These are phyloP conservation scores for Barnettozyma siamensis DNA, from an alignment of 805 yeast species.

Conservation along the genomic window DNA sequence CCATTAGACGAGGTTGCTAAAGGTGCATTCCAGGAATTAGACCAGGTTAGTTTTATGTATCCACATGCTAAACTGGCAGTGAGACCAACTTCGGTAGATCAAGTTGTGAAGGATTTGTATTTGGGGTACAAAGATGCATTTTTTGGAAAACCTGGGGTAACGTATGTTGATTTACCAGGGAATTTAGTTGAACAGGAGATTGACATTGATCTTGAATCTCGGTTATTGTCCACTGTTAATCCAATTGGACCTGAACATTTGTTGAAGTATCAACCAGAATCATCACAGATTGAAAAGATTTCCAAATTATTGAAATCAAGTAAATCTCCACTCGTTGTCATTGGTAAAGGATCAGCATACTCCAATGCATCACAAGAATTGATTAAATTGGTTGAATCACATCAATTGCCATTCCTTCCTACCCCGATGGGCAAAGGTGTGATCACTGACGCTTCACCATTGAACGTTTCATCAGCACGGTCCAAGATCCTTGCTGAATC, in stretches of 20 bases:
- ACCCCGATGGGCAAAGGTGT: slow-evolving; percentile 82
- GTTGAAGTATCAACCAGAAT: slow-evolving; percentile 35
- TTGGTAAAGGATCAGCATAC: slow-evolving; percentile 65
- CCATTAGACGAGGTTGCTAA: slow-evolving; percentile 41
- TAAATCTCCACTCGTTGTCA: slow-evolving; percentile 45
- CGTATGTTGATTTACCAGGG: slow-evolving; percentile 64
- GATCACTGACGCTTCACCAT: slow-evolving; percentile 39
- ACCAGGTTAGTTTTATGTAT: slow-evolving; percentile 48
- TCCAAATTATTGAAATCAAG: slow-evolving; percentile 31
- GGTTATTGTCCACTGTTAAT: slow-evolving; percentile 4
- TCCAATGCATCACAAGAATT: slow-evolving; percentile 35
- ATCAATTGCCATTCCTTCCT: slow-evolving; percentile 53
- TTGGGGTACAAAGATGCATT: slow-evolving; percentile 41
- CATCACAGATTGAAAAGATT: slow-evolving; percentile 30
- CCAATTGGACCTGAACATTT: slow-evolving; percentile 4
- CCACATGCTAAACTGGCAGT: slow-evolving; percentile 48
- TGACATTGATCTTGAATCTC: not conserved
- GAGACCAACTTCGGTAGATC: slow-evolving; percentile 31
- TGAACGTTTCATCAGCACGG: slow-evolving; percentile 59
- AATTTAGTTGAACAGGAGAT: slow-evolving; percentile 36
- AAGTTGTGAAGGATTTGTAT: slow-evolving; percentile 34
- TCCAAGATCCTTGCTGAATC: slow-evolving; percentile 52
- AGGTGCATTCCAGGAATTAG: slow-evolving; percentile 71
- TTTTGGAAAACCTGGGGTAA: slow-evolving; percentile 53
- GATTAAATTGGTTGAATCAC: slow-evolving; percentile 34